Conservation (phyloP, 2,329 filamentous ascomycete species). For the Penicillium aurantiogriseum region DNA sequence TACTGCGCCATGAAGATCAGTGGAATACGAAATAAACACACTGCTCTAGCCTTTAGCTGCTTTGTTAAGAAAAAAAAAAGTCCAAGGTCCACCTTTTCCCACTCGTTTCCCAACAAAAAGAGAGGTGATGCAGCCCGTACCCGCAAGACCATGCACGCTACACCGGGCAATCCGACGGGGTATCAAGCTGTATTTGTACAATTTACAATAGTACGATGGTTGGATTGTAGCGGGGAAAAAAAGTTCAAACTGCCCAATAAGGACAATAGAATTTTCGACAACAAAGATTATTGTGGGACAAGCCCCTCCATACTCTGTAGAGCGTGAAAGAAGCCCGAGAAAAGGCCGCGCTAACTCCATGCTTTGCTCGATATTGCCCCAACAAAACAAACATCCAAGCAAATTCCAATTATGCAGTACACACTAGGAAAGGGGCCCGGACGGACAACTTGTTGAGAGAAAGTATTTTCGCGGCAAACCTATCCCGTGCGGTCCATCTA, state of each 20-base stretch:
- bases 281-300: slow-evolving; percentile 1
- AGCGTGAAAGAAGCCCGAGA: slow-evolving; percentile 2
- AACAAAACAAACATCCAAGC: neutral
- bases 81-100: slow-evolving; percentile 19
- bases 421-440: neutral
- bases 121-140: neutral
- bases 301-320: neutral
- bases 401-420: neutral
- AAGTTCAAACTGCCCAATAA: neutral
- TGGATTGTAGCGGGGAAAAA: neutral
- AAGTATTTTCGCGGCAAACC: slow-evolving; percentile 16
- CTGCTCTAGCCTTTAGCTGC: neutral
- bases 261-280: neutral
- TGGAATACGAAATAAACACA: neutral
- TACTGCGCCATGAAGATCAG: slow-evolving; percentile 14
- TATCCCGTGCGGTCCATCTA: slow-evolving; percentile 18
- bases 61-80: neutral
- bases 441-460: slow-evolving; percentile 5
- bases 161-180: slow-evolving; percentile 4
- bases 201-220: neutral
- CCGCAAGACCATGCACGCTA: neutral
- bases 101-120: slow-evolving; percentile 9
- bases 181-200: neutral
- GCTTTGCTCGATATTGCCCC: neutral
- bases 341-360: slow-evolving; percentile 5